A percentile compares a stretch with the other conserved stretches of the same genome.
Evolutionary conservation across 140 eudicot genomes (phyloP).

Genomic region (Erigeron philadelphicus): DNA sequence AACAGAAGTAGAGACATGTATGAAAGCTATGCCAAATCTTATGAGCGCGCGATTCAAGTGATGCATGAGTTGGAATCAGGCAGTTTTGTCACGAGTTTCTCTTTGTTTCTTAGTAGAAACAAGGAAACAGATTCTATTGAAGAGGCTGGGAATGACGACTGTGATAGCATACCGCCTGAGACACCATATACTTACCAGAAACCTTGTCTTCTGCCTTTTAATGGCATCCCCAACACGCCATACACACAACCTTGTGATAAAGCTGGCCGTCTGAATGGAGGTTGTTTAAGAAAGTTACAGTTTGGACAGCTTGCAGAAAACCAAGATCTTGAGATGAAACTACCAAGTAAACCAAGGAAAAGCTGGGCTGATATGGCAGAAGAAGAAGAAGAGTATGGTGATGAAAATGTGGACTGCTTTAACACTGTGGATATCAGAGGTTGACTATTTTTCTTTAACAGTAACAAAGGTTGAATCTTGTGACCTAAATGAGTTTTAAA

Average conservation of each 20-base stretch:
- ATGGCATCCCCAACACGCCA: neutral
- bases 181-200: slow-evolving; percentile 7
- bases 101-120: slow-evolving; percentile 21
- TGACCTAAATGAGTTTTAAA: neutral
- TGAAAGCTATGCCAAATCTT: slow-evolving; percentile 50
- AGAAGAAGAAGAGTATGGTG: slow-evolving; percentile 12
- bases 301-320: slow-evolving; percentile 9
- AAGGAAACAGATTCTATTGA: neutral
- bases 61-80: slow-evolving; percentile 49
- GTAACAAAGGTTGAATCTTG: neutral
- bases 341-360: neutral
- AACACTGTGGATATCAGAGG: neutral
- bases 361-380: slow-evolving; percentile 12
- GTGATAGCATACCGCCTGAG: neutral
- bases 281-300: slow-evolving; percentile 16
- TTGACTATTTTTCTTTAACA: too few relatives aligned
- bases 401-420: slow-evolving; percentile 4
- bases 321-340: neutral
- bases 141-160: neutral
- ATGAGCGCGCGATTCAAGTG: slow-evolving; percentile 56
- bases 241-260: slow-evolving; percentile 22
- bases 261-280: neutral
- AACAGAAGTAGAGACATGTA: slow-evolving; percentile 32
- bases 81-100: neutral
- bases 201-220: neutral